Evolutionary conservation across 495 filamentous ascomycete genomes (phyloP), one percentile per base, ranked within the genome.

Genomic region (Delitschia confertaspora): DNA sequence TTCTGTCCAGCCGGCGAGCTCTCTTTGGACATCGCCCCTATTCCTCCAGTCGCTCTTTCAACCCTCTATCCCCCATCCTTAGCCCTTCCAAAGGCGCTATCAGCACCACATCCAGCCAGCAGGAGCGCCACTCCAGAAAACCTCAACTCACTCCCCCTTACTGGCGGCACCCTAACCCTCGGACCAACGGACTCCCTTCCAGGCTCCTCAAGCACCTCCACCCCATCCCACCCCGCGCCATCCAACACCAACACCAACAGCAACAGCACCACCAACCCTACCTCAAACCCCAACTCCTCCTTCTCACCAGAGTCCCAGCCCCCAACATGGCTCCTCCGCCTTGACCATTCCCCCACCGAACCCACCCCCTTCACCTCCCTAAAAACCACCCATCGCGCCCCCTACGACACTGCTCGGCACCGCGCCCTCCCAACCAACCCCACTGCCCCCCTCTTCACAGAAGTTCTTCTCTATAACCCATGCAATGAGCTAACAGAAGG

Each of bases 401-500:
- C 45, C 30, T 64, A 65, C 40, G 39, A 55, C 35, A 23, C 30
- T 10, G 53, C 60, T 2, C 57, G 62, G 2, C 22, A 25, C 4
- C 39, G 46, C n/a, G 70, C 69, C 0, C 66, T 65, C 2, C 55
- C 65, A 0, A 3, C 17, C 9, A 49, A 45, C 20, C 37, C 42
- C 16, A 13, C 27, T 3, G 22, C 29, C 18, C 38, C 31, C 5
- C 13, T 24, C 0, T 24, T 14, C 13, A 73, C 79, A 13, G 88
- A 95, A 59, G 82, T 91, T 5, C 67, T 95, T 20, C 56, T 95
- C 19, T 67, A 86, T 39, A 86, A 83, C 56, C 61, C 62, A 1
- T 57, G 70, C 17, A 72, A 73, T 2, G 75, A 86, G 41, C 62
- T 93, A 6, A 93, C 93, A 80, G 91, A 98, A 58, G 85, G 85